These are phyloP conservation scores for Cercospora citrullina DNA, from an alignment of 2,329 filamentous ascomycete species.

Conservation along the genomic window DNA sequence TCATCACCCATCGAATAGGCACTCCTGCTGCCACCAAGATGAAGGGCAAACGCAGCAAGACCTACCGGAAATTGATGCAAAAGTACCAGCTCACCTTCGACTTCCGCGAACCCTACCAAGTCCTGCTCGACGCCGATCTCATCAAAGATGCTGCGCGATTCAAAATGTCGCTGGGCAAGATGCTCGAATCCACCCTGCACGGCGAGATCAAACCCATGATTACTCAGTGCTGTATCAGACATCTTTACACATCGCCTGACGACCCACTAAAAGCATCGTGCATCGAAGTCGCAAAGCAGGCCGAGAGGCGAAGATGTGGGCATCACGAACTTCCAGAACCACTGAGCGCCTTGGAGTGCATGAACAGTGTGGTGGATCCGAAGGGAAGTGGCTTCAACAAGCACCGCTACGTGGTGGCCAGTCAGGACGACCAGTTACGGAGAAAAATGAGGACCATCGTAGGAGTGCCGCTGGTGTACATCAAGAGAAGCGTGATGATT, in stretches of 20 bases:
- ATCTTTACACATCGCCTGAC: constrained; percentile 61
- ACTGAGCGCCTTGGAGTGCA: constrained; percentile 67
- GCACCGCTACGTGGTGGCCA: constrained; percentile 75
- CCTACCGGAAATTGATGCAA: constrained; percentile 89
- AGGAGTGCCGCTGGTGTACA: constrained; percentile 76
- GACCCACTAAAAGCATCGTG: constrained; percentile 52
- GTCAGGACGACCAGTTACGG: constrained; percentile 66
- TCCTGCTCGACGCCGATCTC: constrained; percentile 83
- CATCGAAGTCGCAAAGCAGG: constrained; percentile 72
- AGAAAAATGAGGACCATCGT: constrained; percentile 64
- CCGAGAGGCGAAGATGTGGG: constrained; percentile 74
- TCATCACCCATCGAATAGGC: neutral
- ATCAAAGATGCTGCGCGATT: constrained; percentile 77
- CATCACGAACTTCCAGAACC: constrained; percentile 75
- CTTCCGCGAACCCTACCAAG: constrained; percentile 83
- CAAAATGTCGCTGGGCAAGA: constrained; percentile 83
- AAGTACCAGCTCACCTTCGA: constrained; percentile 83
- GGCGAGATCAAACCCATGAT: constrained; percentile 85
- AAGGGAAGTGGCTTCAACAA: constrained; percentile 72
- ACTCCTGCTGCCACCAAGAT: constrained; percentile 49
- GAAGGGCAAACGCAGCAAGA: constrained; percentile 69
- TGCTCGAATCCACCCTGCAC: constrained; percentile 79
- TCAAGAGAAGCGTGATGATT: constrained; percentile 76
- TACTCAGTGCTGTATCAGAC: constrained; percentile 77
- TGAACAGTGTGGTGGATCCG: constrained; percentile 74